Conservation (phyloP, 805 yeast genomes). For the Saturnispora serradocipensis region DNA sequence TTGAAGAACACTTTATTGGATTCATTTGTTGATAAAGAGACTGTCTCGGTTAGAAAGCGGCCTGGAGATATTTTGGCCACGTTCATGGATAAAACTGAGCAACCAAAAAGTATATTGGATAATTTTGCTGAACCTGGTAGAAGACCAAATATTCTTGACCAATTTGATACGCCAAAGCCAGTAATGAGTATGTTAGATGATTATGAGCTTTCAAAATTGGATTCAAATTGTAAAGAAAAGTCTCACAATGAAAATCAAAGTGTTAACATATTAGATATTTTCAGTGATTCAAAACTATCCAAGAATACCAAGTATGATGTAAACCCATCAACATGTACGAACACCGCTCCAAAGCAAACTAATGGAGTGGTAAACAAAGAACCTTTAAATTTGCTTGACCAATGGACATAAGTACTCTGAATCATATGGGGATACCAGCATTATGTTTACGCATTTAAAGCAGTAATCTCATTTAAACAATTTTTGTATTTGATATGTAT, state of each 20-base stretch:
- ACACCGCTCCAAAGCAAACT: neutral
- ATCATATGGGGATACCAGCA: too few species aligned
- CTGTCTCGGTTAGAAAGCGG: neutral
- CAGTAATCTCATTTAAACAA: neutral
- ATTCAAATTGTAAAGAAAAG: neutral
- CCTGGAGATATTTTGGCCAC: slow-evolving; percentile 14
- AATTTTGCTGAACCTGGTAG: neutral
- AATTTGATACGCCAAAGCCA: neutral
- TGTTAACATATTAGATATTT: neutral
- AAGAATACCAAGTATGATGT: neutral
- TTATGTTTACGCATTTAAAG: too few species aligned
- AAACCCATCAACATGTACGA: neutral
- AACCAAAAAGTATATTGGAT: neutral
- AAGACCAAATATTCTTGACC: neutral
- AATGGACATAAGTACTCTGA: neutral
- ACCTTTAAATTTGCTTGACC: slow-evolving; percentile 6
- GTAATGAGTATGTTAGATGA: neutral
- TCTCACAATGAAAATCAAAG: neutral
- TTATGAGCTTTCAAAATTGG: neutral
- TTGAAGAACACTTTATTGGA: neutral
- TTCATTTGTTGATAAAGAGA: neutral
- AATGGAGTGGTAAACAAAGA: neutral
- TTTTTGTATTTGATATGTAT: neutral
- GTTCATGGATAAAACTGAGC: slow-evolving; percentile 3
- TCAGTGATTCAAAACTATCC: neutral